phyloP scores from a whole-genome alignment of 768 basidiomycete species.

The Lactarius hatsudake region DNA sequence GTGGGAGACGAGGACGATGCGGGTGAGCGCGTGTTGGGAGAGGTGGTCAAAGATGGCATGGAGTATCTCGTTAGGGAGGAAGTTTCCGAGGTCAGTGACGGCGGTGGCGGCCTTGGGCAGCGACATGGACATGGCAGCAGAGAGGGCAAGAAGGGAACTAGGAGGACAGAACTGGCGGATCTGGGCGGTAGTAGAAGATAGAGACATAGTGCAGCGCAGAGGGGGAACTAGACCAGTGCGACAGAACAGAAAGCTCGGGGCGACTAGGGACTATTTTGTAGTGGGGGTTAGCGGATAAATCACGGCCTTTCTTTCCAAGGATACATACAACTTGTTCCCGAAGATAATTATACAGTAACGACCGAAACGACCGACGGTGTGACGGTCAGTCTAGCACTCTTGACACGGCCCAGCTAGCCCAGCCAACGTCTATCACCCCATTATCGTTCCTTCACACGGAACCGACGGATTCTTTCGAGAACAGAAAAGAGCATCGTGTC shows the following conservation, averaged over 20 bases:
- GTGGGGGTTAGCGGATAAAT: constrained; percentile 17
- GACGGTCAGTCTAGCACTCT: not conserved
- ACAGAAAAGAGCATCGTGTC: constrained; percentile 9
- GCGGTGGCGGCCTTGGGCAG: not conserved
- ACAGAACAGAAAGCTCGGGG: not conserved
- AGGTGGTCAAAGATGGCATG: constrained; percentile 44
- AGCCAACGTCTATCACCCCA: not conserved
- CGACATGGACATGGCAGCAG: not conserved
- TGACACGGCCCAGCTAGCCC: not conserved
- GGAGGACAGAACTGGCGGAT: not conserved
- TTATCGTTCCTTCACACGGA: not conserved
- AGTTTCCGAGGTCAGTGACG: not conserved
- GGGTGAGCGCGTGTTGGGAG: constrained; percentile 36
- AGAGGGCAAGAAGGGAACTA: not conserved
- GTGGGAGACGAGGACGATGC: constrained; percentile 45
- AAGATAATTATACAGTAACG: not conserved
- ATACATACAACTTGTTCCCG: constrained; percentile 1
- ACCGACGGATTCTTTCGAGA: constrained; percentile 8
- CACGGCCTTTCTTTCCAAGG: constrained; percentile 21
- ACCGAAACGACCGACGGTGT: not conserved
- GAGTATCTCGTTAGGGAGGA: constrained; percentile 57
- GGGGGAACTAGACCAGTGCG: not conserved
- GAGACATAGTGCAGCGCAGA: not conserved
- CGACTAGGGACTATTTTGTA: constrained; percentile 20
- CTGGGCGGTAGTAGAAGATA: not conserved